A percentile compares a stretch with the other conserved stretches of the same genome.
These are phyloP conservation scores for Podila epigama DNA, from an alignment of 192 early-diverging fungal species.

Conservation along the genomic window DNA sequence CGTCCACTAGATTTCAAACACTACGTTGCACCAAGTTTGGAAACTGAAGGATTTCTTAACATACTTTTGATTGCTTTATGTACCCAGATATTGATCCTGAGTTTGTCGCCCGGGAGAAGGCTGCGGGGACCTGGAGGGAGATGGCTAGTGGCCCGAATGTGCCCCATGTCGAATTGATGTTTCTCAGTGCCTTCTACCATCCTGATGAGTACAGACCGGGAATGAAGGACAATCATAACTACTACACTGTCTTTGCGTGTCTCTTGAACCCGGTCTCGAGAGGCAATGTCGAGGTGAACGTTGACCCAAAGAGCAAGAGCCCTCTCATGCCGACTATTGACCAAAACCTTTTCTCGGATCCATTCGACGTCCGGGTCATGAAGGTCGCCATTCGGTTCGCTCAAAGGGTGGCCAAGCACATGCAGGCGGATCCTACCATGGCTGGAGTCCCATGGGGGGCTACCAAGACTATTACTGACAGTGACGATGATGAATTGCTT, in stretches of 20 bases:
- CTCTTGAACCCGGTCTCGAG: background rate
- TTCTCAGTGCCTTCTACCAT: background rate
- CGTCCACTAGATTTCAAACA: no score
- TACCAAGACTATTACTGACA: background rate
- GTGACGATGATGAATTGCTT: background rate
- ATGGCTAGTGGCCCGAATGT: background rate
- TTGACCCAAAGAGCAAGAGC: background rate
- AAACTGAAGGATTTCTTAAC: no score
- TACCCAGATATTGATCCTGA: background rate
- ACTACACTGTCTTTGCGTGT: background rate
- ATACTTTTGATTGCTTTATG: no score
- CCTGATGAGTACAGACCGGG: no score
- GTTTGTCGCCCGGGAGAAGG: background rate
- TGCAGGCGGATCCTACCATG: background rate
- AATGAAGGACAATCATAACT: no score
- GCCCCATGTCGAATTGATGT: background rate
- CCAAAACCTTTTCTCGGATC: background rate
- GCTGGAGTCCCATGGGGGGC: background rate
- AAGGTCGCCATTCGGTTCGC: background rate
- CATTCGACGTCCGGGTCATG: background rate
- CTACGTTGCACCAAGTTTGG: no score
- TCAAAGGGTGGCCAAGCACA: background rate
- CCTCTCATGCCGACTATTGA: background rate
- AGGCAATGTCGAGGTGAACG: background rate
- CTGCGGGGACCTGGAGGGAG: background rate